A percentile compares a stretch with the other conserved stretches of the same genome.
Conservation (phyloP, 371 early-diverging fungal species). For the Saksenaea oblongispora region DNA sequence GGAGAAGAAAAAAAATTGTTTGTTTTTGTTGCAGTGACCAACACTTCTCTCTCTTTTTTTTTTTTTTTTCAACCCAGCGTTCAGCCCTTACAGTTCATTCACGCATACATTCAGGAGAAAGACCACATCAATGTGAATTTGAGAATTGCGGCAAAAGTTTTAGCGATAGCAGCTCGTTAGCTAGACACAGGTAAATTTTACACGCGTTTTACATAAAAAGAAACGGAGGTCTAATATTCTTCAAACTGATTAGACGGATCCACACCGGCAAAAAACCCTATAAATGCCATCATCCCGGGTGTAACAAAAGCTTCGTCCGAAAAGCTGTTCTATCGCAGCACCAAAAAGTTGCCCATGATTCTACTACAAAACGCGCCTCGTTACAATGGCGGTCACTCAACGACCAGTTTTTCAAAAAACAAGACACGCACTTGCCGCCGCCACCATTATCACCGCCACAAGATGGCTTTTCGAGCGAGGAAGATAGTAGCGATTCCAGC, state of each 20-base stretch:
- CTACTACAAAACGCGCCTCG: neutral
- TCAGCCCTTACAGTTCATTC: constrained; percentile 79
- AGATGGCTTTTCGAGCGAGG: neutral
- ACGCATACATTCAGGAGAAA: constrained; percentile 80
- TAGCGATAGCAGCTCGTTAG: constrained; percentile 48
- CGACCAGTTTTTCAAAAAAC: neutral
- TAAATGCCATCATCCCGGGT: constrained; percentile 50
- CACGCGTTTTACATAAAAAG: neutral
- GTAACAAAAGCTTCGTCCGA: constrained; percentile 31
- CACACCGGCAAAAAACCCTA: constrained; percentile 73
- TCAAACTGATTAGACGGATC: constrained; percentile 48
- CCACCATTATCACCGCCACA: neutral
- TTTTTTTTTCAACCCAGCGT: constrained; percentile 60
- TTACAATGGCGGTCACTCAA: neutral
- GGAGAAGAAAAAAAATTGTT: constrained; percentile 3
- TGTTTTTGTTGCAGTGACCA: constrained; percentile 10
- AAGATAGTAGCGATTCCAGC: neutral
- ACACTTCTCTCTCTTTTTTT: neutral
- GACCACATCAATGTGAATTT: constrained; percentile 73
- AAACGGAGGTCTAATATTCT: neutral
- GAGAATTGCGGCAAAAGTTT: constrained; percentile 62
- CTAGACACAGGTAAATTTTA: constrained; percentile 31
- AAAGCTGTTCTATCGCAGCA: constrained; percentile 2
- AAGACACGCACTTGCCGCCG: neutral
- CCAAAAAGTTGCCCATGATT: neutral